A percentile compares a stretch with the other conserved stretches of the same genome.
These are phyloP conservation scores for Rhododendron mucronatum DNA, from an alignment of 148 eudicot species.

Conservation along the genomic window DNA sequence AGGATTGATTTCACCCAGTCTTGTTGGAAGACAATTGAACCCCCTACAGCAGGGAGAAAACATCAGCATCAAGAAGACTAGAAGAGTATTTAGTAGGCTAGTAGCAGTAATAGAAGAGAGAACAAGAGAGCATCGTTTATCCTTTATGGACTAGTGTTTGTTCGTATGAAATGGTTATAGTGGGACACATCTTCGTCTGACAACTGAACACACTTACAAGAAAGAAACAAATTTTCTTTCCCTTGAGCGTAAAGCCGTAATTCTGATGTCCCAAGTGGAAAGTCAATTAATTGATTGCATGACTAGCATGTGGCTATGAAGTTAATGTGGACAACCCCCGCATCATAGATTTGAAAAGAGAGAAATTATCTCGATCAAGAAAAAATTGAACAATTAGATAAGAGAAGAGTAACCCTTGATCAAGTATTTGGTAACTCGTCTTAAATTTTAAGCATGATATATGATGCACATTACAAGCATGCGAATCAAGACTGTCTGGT, in stretches of 20 bases:
- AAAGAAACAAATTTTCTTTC: background rate
- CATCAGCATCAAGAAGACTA: background rate
- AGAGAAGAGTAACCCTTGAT: background rate
- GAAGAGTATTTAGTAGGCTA: background rate
- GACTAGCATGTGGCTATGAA: background rate
- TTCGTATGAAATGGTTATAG: background rate
- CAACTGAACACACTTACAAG: background rate
- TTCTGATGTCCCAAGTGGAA: background rate
- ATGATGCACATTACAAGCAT: background rate
- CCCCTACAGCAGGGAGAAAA: background rate
- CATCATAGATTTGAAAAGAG: background rate
- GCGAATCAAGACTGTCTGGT: background rate
- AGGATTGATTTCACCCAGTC: background rate
- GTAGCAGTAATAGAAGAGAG: background rate
- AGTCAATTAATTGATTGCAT: background rate
- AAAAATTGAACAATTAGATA: background rate
- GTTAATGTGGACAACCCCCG: background rate
- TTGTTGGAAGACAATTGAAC: background rate
- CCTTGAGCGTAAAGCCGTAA: background rate
- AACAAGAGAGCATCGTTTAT: background rate
- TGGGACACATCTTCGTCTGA: background rate
- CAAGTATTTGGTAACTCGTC: background rate
- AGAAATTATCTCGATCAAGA: background rate
- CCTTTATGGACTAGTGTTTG: background rate
- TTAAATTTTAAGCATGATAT: background rate